These are phyloP conservation scores for Kluyveromyces siamensis DNA, from an alignment of 805 yeast genomes.

Conservation along the genomic window DNA sequence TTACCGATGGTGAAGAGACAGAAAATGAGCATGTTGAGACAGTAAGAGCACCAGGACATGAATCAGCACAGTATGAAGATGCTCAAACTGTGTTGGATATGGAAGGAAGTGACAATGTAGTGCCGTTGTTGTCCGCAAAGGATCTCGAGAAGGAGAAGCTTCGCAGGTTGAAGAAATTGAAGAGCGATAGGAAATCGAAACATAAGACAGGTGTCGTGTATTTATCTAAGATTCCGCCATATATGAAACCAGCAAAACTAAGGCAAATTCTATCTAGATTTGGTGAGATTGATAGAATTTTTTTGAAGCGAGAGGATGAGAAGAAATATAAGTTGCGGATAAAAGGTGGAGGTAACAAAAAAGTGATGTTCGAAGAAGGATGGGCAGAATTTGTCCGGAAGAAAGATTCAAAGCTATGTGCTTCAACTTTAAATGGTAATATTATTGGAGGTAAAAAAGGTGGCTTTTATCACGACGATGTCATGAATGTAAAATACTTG, in stretches of 20 bases:
- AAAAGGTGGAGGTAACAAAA: conserved; percentile 87
- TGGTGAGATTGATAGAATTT: conserved; percentile 83
- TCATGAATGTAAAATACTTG: conserved; percentile 80
- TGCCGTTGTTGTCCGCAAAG: conserved; percentile 27
- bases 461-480: conserved; percentile 86
- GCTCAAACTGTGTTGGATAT: conserved; percentile 1
- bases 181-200: conserved; percentile 40
- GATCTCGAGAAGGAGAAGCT: conserved; percentile 50
- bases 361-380: conserved; percentile 82
- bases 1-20: conserved; percentile 12
- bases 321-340: conserved; percentile 56
- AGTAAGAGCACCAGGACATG: conserved; percentile 9
- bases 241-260: conserved; percentile 90
- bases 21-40: conserved; percentile 15
- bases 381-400: conserved; percentile 91
- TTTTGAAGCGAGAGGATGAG: conserved; percentile 77
- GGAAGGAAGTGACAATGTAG: conserved; percentile 12
- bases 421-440: conserved; percentile 78
- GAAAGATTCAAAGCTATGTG: conserved; percentile 82
- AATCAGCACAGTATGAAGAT: conserved; percentile 12
- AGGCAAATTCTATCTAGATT: conserved; percentile 72
- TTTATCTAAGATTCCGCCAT: conserved; percentile 85
- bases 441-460: conserved; percentile 89
- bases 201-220: conserved; percentile 87
- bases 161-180: conserved; percentile 40